Evolutionary conservation across 805 yeast genomes (phyloP), one percentile per base, ranked within the genome.

Genomic region (Candida orba): DNA sequence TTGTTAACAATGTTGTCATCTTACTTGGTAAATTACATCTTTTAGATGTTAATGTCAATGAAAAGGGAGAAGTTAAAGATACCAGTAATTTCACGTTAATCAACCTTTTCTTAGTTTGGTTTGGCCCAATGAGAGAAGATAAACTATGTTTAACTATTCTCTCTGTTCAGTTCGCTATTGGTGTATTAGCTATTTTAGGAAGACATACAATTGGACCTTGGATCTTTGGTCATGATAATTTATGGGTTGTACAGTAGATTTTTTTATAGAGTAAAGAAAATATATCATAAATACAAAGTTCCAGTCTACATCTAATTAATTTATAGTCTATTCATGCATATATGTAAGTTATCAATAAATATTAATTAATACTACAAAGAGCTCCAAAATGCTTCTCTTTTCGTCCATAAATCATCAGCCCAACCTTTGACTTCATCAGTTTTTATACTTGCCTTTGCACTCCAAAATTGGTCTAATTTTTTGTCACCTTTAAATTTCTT

Each of bases 61-160:
- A 64, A 44, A 48, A 58, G 20, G 52, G 52, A 6, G 53, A 56
- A 23, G 49, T 69, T 2, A 41, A 45, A 27, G 48, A 50, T 13
- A 44, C 48, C 6, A 59, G 54, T 24, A 93, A 93, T 59, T 72
- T 91, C 76, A 93, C 99, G 2, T 64, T 93, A 39, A 89, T 93
- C 51, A 93, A 91, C 58, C 68, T 93, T 48, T 73, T 76, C 2
- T 66, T 91, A 35, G 95, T 91, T 9, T 79, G 89, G 85, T 69
- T 82, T 36, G 99, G 99, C 1, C 97, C 99, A 5, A 60, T 84
- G 70, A 72, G 90, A 45, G 99, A 93, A 63, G 96, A 86, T 58
- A 66, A 59, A 20, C 67, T 93, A 43, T 84, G 97, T 50, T 45
- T 65, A 20, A 54, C 73, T 5, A 71, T 93, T 14, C 57, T 93